These are phyloP conservation scores for Cutaneotrichosporon sp. DNA, from an alignment of 1,284 basidiomycete species.

Conservation along the genomic window DNA sequence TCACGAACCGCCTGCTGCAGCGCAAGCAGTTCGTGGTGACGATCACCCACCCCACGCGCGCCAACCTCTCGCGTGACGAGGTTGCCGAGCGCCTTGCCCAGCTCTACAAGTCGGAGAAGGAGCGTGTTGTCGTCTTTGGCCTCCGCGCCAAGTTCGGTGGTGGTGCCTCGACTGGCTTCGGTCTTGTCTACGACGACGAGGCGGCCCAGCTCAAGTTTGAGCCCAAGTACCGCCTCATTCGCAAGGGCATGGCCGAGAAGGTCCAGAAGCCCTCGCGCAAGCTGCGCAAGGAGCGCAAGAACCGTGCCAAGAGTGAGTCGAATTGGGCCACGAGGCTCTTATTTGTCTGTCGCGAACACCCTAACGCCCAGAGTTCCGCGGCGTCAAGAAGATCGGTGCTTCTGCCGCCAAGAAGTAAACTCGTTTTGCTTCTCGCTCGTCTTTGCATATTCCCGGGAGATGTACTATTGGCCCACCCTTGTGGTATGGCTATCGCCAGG, in stretches of 20 bases:
- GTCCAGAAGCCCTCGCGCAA: constrained; percentile 92
- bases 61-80: constrained; percentile 92
- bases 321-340: too few species aligned
- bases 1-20: constrained; percentile 96
- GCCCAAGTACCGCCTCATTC: constrained; percentile 91
- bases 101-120: constrained; percentile 64
- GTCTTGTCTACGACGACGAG: constrained; percentile 96
- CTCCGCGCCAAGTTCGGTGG: constrained; percentile 96
- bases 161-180: constrained; percentile 95
- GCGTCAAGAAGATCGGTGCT: constrained; percentile 23
- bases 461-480: constrained; percentile 14
- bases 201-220: constrained; percentile 94
- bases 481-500: constrained; percentile 9
- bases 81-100: constrained; percentile 87
- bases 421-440: not conserved
- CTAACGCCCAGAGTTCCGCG: constrained; percentile 19
- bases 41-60: constrained; percentile 90
- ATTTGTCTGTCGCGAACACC: not conserved
- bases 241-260: constrained; percentile 75
- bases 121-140: constrained; percentile 63
- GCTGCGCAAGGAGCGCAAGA: constrained; percentile 99
- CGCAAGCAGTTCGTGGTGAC: constrained; percentile 86
- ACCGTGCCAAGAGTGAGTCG: constrained; percentile 84
- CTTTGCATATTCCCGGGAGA: constrained; percentile 14
- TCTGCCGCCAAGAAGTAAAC: constrained; percentile 28